Evolutionary conservation across 2,329 filamentous ascomycete species (phyloP), one percentile per base, ranked within the genome.

Genomic region (Diaporthe humulicola): DNA sequence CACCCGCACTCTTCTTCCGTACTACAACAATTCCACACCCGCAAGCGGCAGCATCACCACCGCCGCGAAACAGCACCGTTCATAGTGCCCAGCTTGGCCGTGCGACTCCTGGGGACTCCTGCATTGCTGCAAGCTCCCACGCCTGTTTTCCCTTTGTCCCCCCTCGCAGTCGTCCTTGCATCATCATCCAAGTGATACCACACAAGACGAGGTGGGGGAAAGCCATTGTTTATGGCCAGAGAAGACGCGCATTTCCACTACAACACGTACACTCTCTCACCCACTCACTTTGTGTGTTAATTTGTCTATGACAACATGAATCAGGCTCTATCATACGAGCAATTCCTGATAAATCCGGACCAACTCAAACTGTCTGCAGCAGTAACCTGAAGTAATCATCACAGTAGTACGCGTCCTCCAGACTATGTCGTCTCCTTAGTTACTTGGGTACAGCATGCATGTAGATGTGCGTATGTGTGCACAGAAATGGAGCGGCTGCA

Each of bases 1-100:
- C 67, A 56, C 50, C 61, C 67, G 48, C 52, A n/a, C 52, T 61
- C 66, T 64, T 60, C 48, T 52, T 71, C 33, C 73, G 57, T 61
- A 52, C 56, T 60, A 71, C 70, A 71, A 71, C 70, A 71, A 61
- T 67, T 52, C 70, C 56, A 71, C 56, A 42, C 70, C 57, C n/a
- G 48, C 57, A 15, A 28, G 28, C 30, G 28, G 64, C 14, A 67
- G 22, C 64, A 67, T 38, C 64, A 52, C 33, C 45, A 50, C 25
- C 33, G 22, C 45, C 33, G 45, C 64, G 45, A 67, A 52, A 67
- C 64, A 40, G 30, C 45, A 52, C 14, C 45, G 45, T 38, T n/a
- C 22, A 48, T 30, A 52, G 14, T 38, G 45, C 64, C 45, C 45
- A 67, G 64, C 48, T 19, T 52, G 36, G 15, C 45, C 36, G 45